Percentiles rank a stretch among this genome's conserved stretches.
These are phyloP conservation scores for Leptosphaerulina australis DNA, from an alignment of 2,329 filamentous ascomycete genomes.

Conservation along the genomic window DNA sequence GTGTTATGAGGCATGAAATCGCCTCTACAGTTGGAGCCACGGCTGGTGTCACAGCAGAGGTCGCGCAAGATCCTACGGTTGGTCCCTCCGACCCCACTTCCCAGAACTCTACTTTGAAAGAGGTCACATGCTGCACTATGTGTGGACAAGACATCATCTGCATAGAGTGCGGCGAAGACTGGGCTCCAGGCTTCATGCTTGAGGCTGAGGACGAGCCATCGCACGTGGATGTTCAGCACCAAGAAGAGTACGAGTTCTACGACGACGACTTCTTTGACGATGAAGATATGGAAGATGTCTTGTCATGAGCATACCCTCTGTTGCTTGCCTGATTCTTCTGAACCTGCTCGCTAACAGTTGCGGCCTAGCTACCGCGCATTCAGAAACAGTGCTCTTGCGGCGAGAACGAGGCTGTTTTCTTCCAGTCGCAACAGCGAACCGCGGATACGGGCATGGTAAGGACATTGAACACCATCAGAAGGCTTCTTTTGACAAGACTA, in stretches of 20 bases:
- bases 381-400: conserved; percentile 87
- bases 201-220: conserved; percentile 51
- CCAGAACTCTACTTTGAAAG: conserved; percentile 34
- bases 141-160: conserved; percentile 65
- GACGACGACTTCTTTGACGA: conserved; percentile 30
- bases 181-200: conserved; percentile 52
- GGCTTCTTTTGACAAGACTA: conserved; percentile 33
- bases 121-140: conserved; percentile 60
- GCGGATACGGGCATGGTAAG: conserved; percentile 96
- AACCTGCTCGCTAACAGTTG: conserved; percentile 47
- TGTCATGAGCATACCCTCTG: conserved; percentile 40
- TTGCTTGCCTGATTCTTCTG: conserved; percentile 46
- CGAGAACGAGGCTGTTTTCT: conserved; percentile 93
- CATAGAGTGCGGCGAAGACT: conserved; percentile 57
- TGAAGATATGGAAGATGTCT: conserved; percentile 41
- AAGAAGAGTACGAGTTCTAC: conserved; percentile 26
- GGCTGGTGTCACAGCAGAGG: conserved; percentile 95
- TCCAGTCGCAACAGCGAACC: conserved; percentile 97
- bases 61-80: conserved; percentile 98
- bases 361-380: conserved; percentile 82
- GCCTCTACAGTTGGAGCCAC: conserved; percentile 92
- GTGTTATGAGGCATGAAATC: conserved; percentile 94
- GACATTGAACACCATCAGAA: not conserved
- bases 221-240: conserved; percentile 29
- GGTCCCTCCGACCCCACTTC: conserved; percentile 59